phyloP scores from a whole-genome alignment of 768 basidiomycete genomes.

The Rhodocollybia butyracea region DNA sequence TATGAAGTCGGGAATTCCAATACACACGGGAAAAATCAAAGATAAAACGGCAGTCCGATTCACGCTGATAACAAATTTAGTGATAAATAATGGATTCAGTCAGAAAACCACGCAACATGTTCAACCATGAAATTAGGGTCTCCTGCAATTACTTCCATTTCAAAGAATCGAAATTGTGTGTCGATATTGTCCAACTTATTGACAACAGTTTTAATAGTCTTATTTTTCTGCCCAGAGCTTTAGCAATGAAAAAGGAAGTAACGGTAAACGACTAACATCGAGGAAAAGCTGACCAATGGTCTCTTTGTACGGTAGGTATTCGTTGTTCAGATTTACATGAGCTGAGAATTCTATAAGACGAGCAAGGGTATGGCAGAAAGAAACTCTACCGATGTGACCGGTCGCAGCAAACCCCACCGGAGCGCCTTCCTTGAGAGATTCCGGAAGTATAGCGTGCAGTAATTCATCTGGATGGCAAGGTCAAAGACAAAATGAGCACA shows the following conservation, averaged over 20 bases:
- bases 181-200: conserved; percentile 92
- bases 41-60: conserved; percentile 81
- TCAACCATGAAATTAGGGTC: conserved; percentile 83
- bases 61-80: conserved; percentile 48
- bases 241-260: background rate
- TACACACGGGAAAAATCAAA: conserved; percentile 97
- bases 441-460: conserved; percentile 76
- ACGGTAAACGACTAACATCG: conserved; percentile 55
- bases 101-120: conserved; percentile 53
- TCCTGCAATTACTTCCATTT: conserved; percentile 96
- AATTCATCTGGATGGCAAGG: conserved; percentile 68
- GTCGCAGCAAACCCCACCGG: conserved; percentile 86
- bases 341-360: conserved; percentile 40
- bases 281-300: conserved; percentile 90
- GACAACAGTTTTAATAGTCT: conserved; percentile 79
- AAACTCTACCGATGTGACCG: conserved; percentile 80
- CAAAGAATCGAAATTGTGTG: conserved; percentile 84
- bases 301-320: conserved; percentile 89
- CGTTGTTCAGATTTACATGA: conserved; percentile 86
- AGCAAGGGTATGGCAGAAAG: background rate
- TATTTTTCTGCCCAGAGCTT: conserved; percentile 70
- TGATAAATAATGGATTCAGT: background rate
- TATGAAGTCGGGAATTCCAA: conserved; percentile 95
- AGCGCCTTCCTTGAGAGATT: conserved; percentile 70
- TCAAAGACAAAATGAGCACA: background rate